Evolutionary conservation across 768 basidiomycete genomes (phyloP), one percentile per base, ranked within the genome.

Genomic region (Kockovaella imperatae): DNA sequence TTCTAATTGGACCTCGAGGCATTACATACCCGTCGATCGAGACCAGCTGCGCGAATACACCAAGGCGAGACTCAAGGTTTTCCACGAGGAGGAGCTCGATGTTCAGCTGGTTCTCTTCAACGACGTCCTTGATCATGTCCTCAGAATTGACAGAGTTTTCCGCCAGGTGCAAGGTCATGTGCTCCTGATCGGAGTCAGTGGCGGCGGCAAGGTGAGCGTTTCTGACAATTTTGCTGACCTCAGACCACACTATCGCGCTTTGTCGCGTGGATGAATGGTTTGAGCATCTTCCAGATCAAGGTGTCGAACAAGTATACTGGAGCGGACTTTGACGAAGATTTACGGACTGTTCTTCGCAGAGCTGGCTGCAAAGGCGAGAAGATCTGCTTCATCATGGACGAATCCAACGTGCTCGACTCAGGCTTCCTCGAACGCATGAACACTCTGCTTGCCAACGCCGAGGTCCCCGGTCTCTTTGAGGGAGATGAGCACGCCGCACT

Each of bases 341-440:
- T 99, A 36, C 83, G 95, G 34, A 87, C 82, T 0, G 95, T 99
- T 4, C 81, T 99, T 30, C 87, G 95, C 35, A 84, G 95, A 29
- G 77, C 93, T 5, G 95, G 95, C 5, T 96, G 90, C 76, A 99
- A 97, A 68, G 90, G 90, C 59, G 95, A 99, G 73, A 97, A 97
- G 74, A 84, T 99, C 41, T 96, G 90, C 70, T 99, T 99, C 77
- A 97, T 99, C 75, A 96, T 99, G 95, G 95, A 99, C 71, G 95
- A 99, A 70, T 97, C 95, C 3, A 97, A 99, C 62, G 95, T 97
- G 11, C 83, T 97, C 26, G 95, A 99, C 69, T 93, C 95, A 11
- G 95, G 95, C 38, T 99, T 99, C 78, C 74, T 99, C 56, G 95
- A 99, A 69, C 82, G 95, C n/a, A 97, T 99, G 93, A 99, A 99